These are phyloP conservation scores for Arxiozyma telluris DNA, from an alignment of 1,139 yeast species.

Conservation along the genomic window DNA sequence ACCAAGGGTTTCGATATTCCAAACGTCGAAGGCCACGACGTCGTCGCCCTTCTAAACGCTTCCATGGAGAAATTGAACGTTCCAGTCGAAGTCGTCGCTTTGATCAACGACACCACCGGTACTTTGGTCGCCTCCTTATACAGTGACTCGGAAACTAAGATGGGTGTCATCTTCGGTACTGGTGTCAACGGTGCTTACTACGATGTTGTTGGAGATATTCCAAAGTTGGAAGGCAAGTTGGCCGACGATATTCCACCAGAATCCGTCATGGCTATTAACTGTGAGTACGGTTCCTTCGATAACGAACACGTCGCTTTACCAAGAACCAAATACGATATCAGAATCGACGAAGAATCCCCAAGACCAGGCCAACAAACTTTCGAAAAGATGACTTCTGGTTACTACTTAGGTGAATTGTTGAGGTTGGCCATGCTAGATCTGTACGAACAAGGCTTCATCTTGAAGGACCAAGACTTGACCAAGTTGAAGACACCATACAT, in stretches of 20 bases:
- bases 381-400: slow-evolving; percentile 97
- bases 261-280: slow-evolving; percentile 89
- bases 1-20: slow-evolving; percentile 95
- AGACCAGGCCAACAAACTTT: slow-evolving; percentile 95
- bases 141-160: slow-evolving; percentile 76
- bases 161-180: slow-evolving; percentile 96
- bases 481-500: slow-evolving; percentile 53
- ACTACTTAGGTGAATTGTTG: slow-evolving; percentile 86
- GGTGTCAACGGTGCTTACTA: slow-evolving; percentile 98
- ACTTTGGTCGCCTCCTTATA: slow-evolving; percentile 93
- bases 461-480: slow-evolving; percentile 57
- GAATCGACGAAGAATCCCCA: slow-evolving; percentile 78
- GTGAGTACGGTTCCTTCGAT: slow-evolving; percentile 97
- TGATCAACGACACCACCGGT: slow-evolving; percentile 96
- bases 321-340: slow-evolving; percentile 77
- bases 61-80: slow-evolving; percentile 57
- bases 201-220: slow-evolving; percentile 65
- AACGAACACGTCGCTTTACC: slow-evolving; percentile 80
- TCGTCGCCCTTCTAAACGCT: slow-evolving; percentile 79
- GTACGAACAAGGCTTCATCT: slow-evolving; percentile 53
- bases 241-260: slow-evolving; percentile 53
- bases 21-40: slow-evolving; percentile 91
- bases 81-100: slow-evolving; percentile 81
- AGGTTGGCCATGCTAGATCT: slow-evolving; percentile 75
- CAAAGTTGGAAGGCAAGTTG: slow-evolving; percentile 69